Conservation (phyloP, 306 rosid species). For the Gastrolobium bilobum region DNA sequence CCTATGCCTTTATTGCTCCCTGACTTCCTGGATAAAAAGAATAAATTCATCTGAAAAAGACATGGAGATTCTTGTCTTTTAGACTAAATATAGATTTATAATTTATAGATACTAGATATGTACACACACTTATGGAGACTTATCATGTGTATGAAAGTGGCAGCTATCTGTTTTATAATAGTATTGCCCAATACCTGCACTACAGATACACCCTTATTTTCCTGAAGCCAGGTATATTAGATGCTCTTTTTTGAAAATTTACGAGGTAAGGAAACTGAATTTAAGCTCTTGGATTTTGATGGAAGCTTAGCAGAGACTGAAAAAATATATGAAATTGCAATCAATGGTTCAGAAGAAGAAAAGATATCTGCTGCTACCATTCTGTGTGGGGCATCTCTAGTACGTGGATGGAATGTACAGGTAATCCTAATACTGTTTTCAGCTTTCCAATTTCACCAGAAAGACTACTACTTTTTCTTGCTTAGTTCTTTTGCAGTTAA, state of each 20-base stretch:
- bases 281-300: slow-evolving; percentile 81
- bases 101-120: slow-evolving; percentile 16
- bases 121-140: slow-evolving; percentile 25
- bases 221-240: slow-evolving; percentile 61
- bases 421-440: slow-evolving; percentile 53
- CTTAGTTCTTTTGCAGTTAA: slow-evolving; percentile 17
- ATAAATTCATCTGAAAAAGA: slow-evolving; percentile 16
- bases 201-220: slow-evolving; percentile 60
- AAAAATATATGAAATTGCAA: slow-evolving; percentile 84
- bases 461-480: not conserved
- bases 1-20: slow-evolving; percentile 3
- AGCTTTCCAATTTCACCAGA: slow-evolving; percentile 26
- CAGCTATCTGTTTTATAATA: slow-evolving; percentile 40
- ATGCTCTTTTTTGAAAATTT: slow-evolving; percentile 56
- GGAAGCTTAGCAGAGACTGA: slow-evolving; percentile 98
- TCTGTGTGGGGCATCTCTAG: slow-evolving; percentile 90
- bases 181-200: slow-evolving; percentile 51
- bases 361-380: slow-evolving; percentile 88
- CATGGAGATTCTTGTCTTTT: slow-evolving; percentile 21
- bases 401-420: slow-evolving; percentile 97
- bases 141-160: slow-evolving; percentile 35
- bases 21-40: slow-evolving; percentile 31
- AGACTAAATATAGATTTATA: slow-evolving; percentile 33
- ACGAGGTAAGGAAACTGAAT: slow-evolving; percentile 67
- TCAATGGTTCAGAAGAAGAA: slow-evolving; percentile 88